Evolutionary conservation across 768 basidiomycete species (phyloP), one percentile per base, ranked within the genome.

Genomic region (Cubamyces lactineus): DNA sequence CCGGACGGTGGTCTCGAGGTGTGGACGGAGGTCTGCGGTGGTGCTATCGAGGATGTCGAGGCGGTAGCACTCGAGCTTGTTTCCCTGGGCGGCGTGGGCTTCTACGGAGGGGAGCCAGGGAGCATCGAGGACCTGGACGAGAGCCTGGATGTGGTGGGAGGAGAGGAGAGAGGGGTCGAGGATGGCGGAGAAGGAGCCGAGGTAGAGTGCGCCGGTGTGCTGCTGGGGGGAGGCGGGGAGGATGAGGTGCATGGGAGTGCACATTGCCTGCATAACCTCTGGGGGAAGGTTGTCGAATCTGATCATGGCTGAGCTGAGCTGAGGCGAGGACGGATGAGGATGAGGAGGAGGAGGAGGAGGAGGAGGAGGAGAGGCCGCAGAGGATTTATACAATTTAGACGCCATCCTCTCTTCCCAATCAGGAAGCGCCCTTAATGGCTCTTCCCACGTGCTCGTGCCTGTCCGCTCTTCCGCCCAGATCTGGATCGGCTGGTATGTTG

Each of bases 261-360:
- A 91, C 86, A 92, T 89, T 7, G 90, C 86, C 72, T 90, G 87
- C 81, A 88, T 85, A 51, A 91, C 87, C 68, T 91, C 89, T 28
- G 85, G 83, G 13, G 89, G 80, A 63, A 91, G 77, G 57, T 79
- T 83, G 72, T 91, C 89, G 79, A 91, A 91, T 55, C 89, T 85
- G 71, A 92, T 91, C 89, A 91, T 91, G 56, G 66, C 61, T 34
- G 62, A 24, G 50, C 21, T 30, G 39, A 26, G 39, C 15, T 23
- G 48, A 13, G 38, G 21, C 17, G 16, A 23, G 1, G 30, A 5
- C n/a, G 42, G 7, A 23, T 23, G 23, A 45, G 12, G n/a, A n/a
- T n/a, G n/a, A 34, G 23, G 16, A 23, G 1, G 30, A 5, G 42
- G 7, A 23, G 38, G 23, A 45, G 12, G n/a, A n/a, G 21, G 5